Evolutionary conservation across 169 alveolate genomes (phyloP), one percentile per base, ranked within the genome.

Genomic region (Eimeria tenella): DNA sequence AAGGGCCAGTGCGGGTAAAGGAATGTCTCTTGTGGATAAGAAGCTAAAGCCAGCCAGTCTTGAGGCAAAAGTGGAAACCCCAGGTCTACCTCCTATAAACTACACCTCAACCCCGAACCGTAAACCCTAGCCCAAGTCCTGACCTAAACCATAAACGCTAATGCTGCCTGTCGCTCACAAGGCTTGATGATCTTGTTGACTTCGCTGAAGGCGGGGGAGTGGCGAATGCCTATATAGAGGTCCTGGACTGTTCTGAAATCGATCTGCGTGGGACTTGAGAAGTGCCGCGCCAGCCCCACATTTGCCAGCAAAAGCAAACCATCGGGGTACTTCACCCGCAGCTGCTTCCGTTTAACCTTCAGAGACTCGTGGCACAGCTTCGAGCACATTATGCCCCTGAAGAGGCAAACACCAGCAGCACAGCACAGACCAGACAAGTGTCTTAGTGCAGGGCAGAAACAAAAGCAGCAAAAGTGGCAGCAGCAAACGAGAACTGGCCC

Each of bases 371-470:
- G 83, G 56, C 81, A 42, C 79, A 90, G 50, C 60, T 90, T 90
- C 31, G 90, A 74, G 83, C 94, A 90, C 9, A 4, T 8, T 21
- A 90, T 23, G 23, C 94, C 94, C 73, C 94, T 90, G 73, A 42
- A 79, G 68, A 10, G 62, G 10, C 53, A 62, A 71, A 2, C 0
- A 2, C 42, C 17, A 4, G 52, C 71, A 60, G 8, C 62, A 58
- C 0, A 1, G 9, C 79, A 56, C 50, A 62, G 19, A 4, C n/a
- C 49, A 52, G 5, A 21, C 60, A 74, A 52, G 0, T 31, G 42
- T 2, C 42, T 31, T 2, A 31, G 2, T 31, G 2, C n/a, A n/a
- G n/a, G n/a, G n/a, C n/a, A n/a, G n/a, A 58, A 0, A 31, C 42
- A 31, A 31, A 31, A 58, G 68, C 11, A 58, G 68, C 21, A 58